Conservation (phyloP, 805 yeast species). For the Candida krabiensis region DNA sequence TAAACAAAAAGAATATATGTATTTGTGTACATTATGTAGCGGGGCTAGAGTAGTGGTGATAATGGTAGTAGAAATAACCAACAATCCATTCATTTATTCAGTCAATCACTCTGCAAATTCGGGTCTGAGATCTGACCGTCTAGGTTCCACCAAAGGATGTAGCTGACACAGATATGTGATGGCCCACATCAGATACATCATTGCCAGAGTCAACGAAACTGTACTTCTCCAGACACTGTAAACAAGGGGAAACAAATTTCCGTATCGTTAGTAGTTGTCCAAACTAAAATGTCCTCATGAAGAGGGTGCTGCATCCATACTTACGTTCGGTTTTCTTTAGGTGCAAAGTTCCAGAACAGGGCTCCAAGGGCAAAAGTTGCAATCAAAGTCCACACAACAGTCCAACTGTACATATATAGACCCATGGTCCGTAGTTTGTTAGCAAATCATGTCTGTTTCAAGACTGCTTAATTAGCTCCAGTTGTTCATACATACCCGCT, state of each 20-base stretch:
- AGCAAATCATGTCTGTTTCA: too few relatives aligned
- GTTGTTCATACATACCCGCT: slow-evolving; percentile 50
- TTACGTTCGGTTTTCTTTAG: slow-evolving; percentile 73
- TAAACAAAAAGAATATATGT: background rate
- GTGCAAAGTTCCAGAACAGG: slow-evolving; percentile 83
- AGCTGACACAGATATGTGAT: slow-evolving; percentile 84
- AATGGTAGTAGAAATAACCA: too few relatives aligned
- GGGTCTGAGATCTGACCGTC: slow-evolving; percentile 86
- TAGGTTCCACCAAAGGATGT: slow-evolving; percentile 90
- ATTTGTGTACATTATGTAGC: background rate
- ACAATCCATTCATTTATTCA: slow-evolving; percentile 3
- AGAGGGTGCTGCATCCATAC: too few relatives aligned
- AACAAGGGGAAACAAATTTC: too few relatives aligned
- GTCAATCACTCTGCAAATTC: slow-evolving; percentile 48
- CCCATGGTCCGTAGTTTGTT: too few relatives aligned
- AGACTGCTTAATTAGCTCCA: too few relatives aligned
- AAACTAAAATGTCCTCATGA: too few relatives aligned
- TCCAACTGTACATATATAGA: slow-evolving; percentile 66
- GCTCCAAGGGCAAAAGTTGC: slow-evolving; percentile 58
- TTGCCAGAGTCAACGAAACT: slow-evolving; percentile 65
- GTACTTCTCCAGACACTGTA: slow-evolving; percentile 70
- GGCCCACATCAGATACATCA: slow-evolving; percentile 67
- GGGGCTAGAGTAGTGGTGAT: too few relatives aligned
- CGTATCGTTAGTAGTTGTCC: too few relatives aligned
- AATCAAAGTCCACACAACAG: slow-evolving; percentile 64